Base-by-base conservation (phyloP, 306 rosid genomes). In the Ammopiptanthus mongolicus region DNA sequence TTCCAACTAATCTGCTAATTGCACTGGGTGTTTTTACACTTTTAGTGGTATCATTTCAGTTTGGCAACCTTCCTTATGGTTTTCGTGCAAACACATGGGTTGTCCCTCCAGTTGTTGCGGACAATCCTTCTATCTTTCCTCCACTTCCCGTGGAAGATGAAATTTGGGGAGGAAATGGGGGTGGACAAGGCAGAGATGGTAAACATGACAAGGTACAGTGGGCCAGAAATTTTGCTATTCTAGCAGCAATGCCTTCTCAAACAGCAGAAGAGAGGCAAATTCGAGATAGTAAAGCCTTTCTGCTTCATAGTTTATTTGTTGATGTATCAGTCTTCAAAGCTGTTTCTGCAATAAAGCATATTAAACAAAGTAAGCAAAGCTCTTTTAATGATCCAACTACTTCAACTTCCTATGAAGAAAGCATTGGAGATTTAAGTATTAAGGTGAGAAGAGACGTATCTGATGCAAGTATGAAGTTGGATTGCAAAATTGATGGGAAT, bases 41-140 rank as follows among this genome's bases (percentile, higher is more conserved):
- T 56, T 41, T 5, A 36, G 15, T 66, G 67, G 9, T 71, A 65
- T 71, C 48, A 69, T 93, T 88, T 82, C 91, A 94, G 98, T 94
- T 94, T 79, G 98, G 98, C 37, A 94, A 94, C 65, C 98, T 94
- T 84, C 98, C 98, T 23, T 91, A 94, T 12, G 98, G 97, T 74
- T 94, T 91, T 73, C 91, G 98, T 41, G 88, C 97, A 78, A 94
- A 91, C 76, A 88, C 98, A 11, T 91, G 98, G 98, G 89, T 94
- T 79, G 91, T 90, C 36, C 98, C 97, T 78, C 93, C 96, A 15
- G 82, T 87, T 80, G 91, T 88, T 84, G 91, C 91, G 10, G 96
- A 90, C 53, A 91, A 83, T 56, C 89, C 91, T 31, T 84, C 93
- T 57, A 55, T 81, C 65, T 88, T 90, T 82, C 90, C 88, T 0